Evolutionary conservation across 2,329 filamentous ascomycete species (phyloP).

Genomic region (Trichoderma oligosporum): DNA sequence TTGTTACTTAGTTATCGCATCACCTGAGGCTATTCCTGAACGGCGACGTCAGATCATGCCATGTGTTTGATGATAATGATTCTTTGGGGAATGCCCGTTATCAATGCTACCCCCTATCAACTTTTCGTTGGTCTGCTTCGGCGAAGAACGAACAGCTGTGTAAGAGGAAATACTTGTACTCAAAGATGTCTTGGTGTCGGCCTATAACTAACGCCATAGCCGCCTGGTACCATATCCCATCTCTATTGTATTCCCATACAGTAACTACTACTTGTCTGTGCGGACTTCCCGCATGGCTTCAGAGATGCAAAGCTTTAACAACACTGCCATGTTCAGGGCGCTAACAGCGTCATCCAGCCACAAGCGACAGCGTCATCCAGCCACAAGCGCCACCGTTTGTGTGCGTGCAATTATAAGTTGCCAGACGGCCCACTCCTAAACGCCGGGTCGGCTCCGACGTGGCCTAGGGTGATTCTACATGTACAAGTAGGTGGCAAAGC

Average conservation of each 20-base stretch:
- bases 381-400: constrained; percentile 7
- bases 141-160: not conserved
- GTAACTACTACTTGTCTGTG: not conserved
- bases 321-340: constrained; percentile 11
- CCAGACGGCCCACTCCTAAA: constrained; percentile 5
- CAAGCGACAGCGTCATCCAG: constrained; percentile 3
- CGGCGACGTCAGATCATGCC: constrained; percentile 5
- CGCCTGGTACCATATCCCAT: not conserved
- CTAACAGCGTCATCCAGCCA: constrained; percentile 8
- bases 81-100: not conserved
- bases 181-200: not conserved
- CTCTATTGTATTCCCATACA: too few relatives aligned
- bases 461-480: not conserved
- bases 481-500: not conserved
- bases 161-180: not conserved
- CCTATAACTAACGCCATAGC: constrained; percentile 5
- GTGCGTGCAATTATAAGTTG: not conserved
- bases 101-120: not conserved
- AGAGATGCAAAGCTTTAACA: not conserved
- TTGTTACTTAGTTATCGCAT: not conserved
- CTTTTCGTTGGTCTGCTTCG: constrained; percentile 5
- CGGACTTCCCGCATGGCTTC: too few relatives aligned
- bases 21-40: constrained; percentile 1
- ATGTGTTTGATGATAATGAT: not conserved
- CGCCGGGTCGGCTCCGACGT: constrained; percentile 17